These are phyloP conservation scores for Epichloe sp. DNA, from an alignment of 2,329 filamentous ascomycete species.

Conservation along the genomic window DNA sequence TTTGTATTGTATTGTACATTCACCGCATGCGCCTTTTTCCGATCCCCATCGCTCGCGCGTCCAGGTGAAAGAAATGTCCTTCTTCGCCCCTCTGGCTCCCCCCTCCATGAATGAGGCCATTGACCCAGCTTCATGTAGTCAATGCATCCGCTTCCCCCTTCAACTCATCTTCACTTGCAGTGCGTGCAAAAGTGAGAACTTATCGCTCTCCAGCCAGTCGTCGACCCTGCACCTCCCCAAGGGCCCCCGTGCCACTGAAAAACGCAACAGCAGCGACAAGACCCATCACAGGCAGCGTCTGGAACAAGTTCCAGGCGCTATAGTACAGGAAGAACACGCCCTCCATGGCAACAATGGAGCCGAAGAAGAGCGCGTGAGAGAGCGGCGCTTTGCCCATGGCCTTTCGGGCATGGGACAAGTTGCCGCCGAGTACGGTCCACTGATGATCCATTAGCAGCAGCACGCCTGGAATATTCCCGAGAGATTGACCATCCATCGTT, in stretches of 20 bases:
- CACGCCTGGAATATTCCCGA: too few relatives aligned
- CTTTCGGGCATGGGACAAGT: constrained; percentile 62
- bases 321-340: constrained; percentile 93
- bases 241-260: constrained; percentile 75
- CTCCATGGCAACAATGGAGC: constrained; percentile 78
- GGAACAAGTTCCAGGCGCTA: constrained; percentile 80
- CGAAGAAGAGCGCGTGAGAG: constrained; percentile 74
- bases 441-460: constrained; percentile 23
- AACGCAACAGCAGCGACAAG: constrained; percentile 60
- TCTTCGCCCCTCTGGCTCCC: background rate
- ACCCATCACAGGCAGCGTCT: constrained; percentile 62
- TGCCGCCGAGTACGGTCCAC: constrained; percentile 77
- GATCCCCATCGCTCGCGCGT: too few relatives aligned
- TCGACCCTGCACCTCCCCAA: constrained; percentile 85
- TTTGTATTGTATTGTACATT: background rate
- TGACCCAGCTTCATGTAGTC: background rate
- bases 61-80: too few relatives aligned
- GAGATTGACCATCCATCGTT: too few relatives aligned
- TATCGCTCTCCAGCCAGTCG: constrained; percentile 61
- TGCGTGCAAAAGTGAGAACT: constrained; percentile 3
- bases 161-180: background rate
- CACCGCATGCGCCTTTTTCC: background rate
- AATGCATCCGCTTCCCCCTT: background rate
- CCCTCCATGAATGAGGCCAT: background rate
- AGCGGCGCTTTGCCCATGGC: constrained; percentile 66